Conservation (phyloP, 306 rosid species). For the Prunus fruticosa region DNA sequence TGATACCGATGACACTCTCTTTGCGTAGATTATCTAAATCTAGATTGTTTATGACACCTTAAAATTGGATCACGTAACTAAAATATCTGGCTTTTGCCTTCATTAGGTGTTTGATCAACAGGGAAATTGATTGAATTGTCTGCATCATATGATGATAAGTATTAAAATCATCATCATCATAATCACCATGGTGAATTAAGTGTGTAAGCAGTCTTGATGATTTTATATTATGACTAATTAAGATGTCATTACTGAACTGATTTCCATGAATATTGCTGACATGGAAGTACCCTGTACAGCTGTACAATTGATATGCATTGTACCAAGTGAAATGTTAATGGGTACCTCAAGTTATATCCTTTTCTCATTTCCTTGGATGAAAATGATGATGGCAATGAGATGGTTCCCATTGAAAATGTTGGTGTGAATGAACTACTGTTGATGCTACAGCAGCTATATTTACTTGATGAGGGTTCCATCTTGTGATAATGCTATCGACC, state of each 20-base stretch:
- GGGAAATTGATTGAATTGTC: background rate
- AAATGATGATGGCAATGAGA: background rate
- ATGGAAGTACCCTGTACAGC: background rate
- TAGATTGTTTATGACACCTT: background rate
- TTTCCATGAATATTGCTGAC: background rate
- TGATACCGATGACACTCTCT: background rate
- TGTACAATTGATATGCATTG: background rate
- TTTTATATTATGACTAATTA: background rate
- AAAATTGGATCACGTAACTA: background rate
- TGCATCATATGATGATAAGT: conserved; percentile 4
- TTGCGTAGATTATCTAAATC: background rate
- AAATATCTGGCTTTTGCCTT: background rate
- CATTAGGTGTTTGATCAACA: conserved; percentile 1
- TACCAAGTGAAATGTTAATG: background rate
- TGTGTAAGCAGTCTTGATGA: background rate
- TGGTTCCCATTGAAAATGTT: background rate
- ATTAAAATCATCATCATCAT: background rate
- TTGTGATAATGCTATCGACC: conserved; percentile 12
- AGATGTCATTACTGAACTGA: background rate
- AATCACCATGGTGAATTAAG: background rate
- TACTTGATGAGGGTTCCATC: conserved; percentile 4
- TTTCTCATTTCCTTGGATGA: background rate
- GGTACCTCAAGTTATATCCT: background rate
- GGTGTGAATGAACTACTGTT: background rate
- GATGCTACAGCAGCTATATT: background rate